These are phyloP conservation scores for Leccinum ochraceum DNA, from an alignment of 768 basidiomycete genomes.

Conservation along the genomic window DNA sequence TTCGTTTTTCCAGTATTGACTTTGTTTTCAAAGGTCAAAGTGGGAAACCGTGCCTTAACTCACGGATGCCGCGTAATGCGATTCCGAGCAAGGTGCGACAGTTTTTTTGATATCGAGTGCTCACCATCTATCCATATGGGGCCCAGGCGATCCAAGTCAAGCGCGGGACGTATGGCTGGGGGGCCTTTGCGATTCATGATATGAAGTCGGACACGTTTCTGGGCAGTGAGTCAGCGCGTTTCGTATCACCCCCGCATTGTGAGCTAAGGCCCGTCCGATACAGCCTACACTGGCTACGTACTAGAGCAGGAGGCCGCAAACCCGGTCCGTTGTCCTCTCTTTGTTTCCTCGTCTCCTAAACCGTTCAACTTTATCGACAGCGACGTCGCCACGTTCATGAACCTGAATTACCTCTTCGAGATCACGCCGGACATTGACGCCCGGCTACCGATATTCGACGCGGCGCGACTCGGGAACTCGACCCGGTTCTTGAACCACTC, in stretches of 20 bases:
- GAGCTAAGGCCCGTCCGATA: background rate
- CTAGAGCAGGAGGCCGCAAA: conserved; percentile 16
- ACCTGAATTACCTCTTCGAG: conserved; percentile 40
- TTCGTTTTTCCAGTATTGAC: background rate
- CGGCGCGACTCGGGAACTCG: conserved; percentile 44
- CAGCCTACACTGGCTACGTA: conserved; percentile 45
- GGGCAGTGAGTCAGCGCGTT: conserved; percentile 30
- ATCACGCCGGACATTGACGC: background rate
- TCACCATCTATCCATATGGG: background rate
- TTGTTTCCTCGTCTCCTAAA: too few relatives aligned
- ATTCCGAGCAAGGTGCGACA: conserved; percentile 19
- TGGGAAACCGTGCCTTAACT: conserved; percentile 30
- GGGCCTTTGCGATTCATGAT: conserved; percentile 42
- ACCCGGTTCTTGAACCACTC: conserved; percentile 47
- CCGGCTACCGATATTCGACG: conserved; percentile 31
- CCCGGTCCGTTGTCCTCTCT: background rate
- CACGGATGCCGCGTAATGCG: conserved; percentile 25
- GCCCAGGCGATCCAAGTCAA: conserved; percentile 39
- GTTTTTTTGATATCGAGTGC: background rate
- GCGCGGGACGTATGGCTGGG: conserved; percentile 41
- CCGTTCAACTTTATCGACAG: conserved; percentile 9
- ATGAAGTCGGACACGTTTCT: conserved; percentile 29
- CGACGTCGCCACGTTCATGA: conserved; percentile 8
- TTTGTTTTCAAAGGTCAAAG: conserved; percentile 16
- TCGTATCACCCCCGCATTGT: background rate